Base-by-base conservation (phyloP, 345 rosid genomes). In the Fremontodendron californicum region DNA sequence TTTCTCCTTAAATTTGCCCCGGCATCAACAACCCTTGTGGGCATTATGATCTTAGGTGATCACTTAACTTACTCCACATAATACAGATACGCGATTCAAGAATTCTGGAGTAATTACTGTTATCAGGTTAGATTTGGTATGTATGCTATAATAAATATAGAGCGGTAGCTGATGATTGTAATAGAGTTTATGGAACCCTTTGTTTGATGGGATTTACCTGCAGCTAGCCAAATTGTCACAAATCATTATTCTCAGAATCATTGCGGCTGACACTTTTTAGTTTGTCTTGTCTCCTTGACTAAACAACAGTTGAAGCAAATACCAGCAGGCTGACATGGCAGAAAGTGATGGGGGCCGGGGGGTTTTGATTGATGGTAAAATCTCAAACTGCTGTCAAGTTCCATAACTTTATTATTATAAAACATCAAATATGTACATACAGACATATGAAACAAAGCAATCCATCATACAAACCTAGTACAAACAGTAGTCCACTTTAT, bases 161-260 rank as follows among this genome's bases (percentile, higher is more conserved):
- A 63, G 10, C 15, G 12, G 9, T 13, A 60, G 23, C n/a, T 11
- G 16, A 58, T 58, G 67, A 33, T 33, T 15, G 6, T 16, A 61
- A 5, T 15, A 9, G 3, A 11, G 64, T 60, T 60, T 5, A 29
- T 25, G 60, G 9, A 57, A 25, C 23, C 43, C 11, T 62, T 13
- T 15, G 9, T 69, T 67, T 67, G 11, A 48, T 29, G 39, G 35
- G 16, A 25, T 58, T 61, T 29, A 31, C 40, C n/a, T n/a, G n/a
- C 19, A 23, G 16, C 33, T 2, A 29, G 1, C 13, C 1, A 46
- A 70, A 48, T 70, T 48, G 25, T 9, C 27, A 29, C 42, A 70
- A 48, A 67, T 43, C 52, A 43, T 67, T 52, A 42, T 21, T 67
- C 29, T 27, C 73, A 46, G n/a, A 69, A 69, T 69, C 73, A 69